These are phyloP conservation scores for Hyaloscypha bicolor DNA, from an alignment of 495 filamentous ascomycete genomes.

Conservation along the genomic window DNA sequence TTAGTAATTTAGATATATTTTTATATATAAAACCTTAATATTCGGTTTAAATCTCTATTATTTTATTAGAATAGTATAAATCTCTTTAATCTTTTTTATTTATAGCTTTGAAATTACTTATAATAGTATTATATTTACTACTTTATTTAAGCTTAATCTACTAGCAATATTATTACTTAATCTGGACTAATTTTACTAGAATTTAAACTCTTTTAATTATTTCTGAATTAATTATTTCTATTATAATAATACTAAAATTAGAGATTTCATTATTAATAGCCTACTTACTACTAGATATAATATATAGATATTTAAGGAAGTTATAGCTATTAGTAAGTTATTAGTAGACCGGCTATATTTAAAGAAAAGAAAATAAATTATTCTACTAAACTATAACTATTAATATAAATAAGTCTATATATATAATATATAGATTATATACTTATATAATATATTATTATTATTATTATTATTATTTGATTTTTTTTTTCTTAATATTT, in stretches of 20 bases:
- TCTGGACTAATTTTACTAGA: too few relatives aligned
- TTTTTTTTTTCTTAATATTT: too few relatives aligned
- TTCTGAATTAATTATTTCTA: too few relatives aligned
- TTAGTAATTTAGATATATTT: background rate
- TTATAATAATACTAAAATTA: constrained; percentile 12
- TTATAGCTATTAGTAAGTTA: constrained; percentile 3
- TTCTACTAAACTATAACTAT: constrained; percentile 11
- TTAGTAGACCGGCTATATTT: constrained; percentile 9
- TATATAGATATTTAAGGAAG: too few relatives aligned
- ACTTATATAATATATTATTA: too few relatives aligned
- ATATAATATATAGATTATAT: too few relatives aligned
- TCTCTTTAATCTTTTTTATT: constrained; percentile 4
- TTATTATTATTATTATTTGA: too few relatives aligned
- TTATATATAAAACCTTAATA: background rate
- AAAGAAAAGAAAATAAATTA: background rate
- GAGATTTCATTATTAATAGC: constrained; percentile 8
- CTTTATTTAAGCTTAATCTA: constrained; percentile 14
- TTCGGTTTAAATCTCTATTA: constrained; percentile 11
- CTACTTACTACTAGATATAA: constrained; percentile 11
- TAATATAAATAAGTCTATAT: too few relatives aligned
- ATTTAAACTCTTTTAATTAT: too few relatives aligned
- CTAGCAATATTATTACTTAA: too few relatives aligned
- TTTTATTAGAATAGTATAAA: constrained; percentile 9
- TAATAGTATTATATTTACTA: constrained; percentile 1
- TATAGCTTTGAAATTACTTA: constrained; percentile 12